Conservation (phyloP, 257 asterid species). For the Solanum gandarillasii region DNA sequence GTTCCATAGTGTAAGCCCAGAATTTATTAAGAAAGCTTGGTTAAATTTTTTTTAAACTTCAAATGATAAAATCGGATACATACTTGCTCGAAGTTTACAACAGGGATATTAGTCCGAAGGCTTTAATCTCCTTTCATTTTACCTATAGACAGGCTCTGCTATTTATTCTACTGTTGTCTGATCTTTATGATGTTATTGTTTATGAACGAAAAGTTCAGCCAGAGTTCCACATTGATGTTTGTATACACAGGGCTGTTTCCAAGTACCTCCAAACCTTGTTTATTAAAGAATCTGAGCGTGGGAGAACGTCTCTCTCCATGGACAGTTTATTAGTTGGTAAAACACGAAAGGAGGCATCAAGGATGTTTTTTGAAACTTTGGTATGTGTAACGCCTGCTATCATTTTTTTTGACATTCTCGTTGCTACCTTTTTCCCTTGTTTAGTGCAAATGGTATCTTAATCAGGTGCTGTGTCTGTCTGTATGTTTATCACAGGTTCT, state of each 20-base stretch:
- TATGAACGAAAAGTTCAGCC: background rate
- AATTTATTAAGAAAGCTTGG: background rate
- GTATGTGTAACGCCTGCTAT: conserved; percentile 19
- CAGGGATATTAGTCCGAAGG: background rate
- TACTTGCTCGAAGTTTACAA: background rate
- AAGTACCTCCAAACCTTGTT: conserved; percentile 75
- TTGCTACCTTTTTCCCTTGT: background rate
- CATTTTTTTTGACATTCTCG: background rate
- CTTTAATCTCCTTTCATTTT: background rate
- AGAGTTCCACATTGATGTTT: background rate
- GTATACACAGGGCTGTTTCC: conserved; percentile 65
- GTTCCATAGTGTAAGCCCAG: background rate
- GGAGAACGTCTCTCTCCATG: conserved; percentile 48
- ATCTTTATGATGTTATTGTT: background rate
- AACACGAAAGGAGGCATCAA: conserved; percentile 92
- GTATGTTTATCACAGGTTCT: conserved; percentile 27
- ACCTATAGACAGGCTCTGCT: background rate
- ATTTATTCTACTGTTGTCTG: background rate
- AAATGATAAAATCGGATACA: background rate
- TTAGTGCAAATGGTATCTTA: background rate
- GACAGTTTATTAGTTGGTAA: conserved; percentile 62
- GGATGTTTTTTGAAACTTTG: conserved; percentile 94
- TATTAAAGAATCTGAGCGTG: conserved; percentile 53
- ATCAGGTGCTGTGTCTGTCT: too few species aligned
- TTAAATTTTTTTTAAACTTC: background rate